These are phyloP conservation scores for Stereum hirsutum DNA, from an alignment of 1,284 basidiomycete genomes.

Conservation along the genomic window DNA sequence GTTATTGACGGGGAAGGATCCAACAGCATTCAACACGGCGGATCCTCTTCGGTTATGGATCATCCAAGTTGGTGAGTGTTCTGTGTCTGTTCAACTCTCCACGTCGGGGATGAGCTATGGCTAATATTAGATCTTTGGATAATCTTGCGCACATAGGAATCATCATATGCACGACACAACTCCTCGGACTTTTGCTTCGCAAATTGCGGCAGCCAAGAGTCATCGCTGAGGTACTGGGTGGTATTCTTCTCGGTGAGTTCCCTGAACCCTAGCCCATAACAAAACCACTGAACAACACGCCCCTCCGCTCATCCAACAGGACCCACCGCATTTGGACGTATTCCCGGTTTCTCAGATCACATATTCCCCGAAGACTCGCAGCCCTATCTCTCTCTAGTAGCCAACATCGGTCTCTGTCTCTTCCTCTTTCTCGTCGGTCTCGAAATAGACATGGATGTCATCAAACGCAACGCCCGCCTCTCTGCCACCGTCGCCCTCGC, in stretches of 20 bases:
- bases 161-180: slow-evolving; percentile 74
- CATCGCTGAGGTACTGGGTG: slow-evolving; percentile 81
- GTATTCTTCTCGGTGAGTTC: slow-evolving; percentile 68
- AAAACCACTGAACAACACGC: not conserved
- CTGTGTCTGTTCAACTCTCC: not conserved
- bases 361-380: slow-evolving; percentile 73
- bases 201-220: slow-evolving; percentile 83
- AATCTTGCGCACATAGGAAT: slow-evolving; percentile 34
- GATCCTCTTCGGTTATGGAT: slow-evolving; percentile 88
- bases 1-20: slow-evolving; percentile 66
- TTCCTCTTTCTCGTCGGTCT: slow-evolving; percentile 91
- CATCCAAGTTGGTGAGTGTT: slow-evolving; percentile 68
- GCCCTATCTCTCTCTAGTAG: slow-evolving; percentile 78
- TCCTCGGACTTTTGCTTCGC: slow-evolving; percentile 62
- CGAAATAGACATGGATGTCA: slow-evolving; percentile 77
- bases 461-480: slow-evolving; percentile 68
- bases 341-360: slow-evolving; percentile 73
- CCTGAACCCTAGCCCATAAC: not conserved
- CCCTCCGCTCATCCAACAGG: slow-evolving; percentile 26
- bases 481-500: slow-evolving; percentile 40
- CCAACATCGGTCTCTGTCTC: slow-evolving; percentile 90
- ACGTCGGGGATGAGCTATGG: too few relatives aligned
- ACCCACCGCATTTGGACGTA: slow-evolving; percentile 70
- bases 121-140: not conserved
- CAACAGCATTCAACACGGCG: slow-evolving; percentile 46